Conservation (phyloP, 1,284 basidiomycete genomes). For the Marasmius tenuissimus region DNA sequence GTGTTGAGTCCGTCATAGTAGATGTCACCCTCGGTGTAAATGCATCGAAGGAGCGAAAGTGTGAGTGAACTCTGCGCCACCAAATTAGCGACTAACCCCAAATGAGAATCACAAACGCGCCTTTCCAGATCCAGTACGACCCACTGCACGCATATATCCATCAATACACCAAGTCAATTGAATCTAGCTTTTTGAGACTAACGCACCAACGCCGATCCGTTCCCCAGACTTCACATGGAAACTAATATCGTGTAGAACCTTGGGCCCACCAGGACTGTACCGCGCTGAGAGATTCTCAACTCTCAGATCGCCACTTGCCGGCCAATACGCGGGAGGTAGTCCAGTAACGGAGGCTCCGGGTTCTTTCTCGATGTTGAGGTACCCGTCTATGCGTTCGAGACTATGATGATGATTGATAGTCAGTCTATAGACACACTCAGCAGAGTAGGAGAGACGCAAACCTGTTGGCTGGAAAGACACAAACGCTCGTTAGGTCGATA, state of each 20-base stretch:
- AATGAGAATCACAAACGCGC: slow-evolving; percentile 36
- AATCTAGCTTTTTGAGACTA: background rate
- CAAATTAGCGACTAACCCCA: slow-evolving; percentile 34
- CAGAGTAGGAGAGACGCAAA: background rate
- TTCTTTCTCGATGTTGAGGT: slow-evolving; percentile 74
- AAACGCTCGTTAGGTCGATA: background rate
- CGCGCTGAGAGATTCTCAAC: slow-evolving; percentile 62
- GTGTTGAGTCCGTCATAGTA: slow-evolving; percentile 50
- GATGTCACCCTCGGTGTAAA: slow-evolving; percentile 57
- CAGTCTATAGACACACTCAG: too few relatives aligned
- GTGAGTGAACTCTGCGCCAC: slow-evolving; percentile 44
- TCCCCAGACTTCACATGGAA: slow-evolving; percentile 60
- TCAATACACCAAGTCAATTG: background rate
- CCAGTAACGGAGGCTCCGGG: slow-evolving; percentile 46
- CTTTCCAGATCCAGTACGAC: slow-evolving; percentile 79
- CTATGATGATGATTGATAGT: slow-evolving; percentile 28
- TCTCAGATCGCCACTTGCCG: slow-evolving; percentile 64
- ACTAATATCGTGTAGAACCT: slow-evolving; percentile 54
- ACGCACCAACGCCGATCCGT: slow-evolving; percentile 57
- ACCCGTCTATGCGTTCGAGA: slow-evolving; percentile 75
- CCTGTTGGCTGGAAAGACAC: background rate
- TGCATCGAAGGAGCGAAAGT: slow-evolving; percentile 54
- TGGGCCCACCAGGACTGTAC: slow-evolving; percentile 51
- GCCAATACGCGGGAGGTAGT: slow-evolving; percentile 78
- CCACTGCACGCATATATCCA: slow-evolving; percentile 38